Conservation (phyloP, 2,329 filamentous ascomycete species). For the Clarireedia hainanense region DNA sequence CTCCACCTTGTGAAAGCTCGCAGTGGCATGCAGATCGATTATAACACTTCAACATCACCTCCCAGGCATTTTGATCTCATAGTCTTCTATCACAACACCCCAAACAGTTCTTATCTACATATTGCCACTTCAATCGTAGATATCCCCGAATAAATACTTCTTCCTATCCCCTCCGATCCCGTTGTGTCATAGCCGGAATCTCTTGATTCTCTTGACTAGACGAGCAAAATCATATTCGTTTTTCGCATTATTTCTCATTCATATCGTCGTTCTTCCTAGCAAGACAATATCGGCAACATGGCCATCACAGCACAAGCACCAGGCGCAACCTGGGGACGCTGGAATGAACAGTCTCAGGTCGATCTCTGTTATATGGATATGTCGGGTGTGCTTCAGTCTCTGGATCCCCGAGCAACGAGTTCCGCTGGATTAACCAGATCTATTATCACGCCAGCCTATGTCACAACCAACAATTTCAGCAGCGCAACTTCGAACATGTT, state of each 20-base stretch:
- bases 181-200: not conserved
- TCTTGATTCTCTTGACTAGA: not conserved
- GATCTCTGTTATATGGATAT: constrained; percentile 35
- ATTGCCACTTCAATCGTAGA: too few species aligned
- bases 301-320: constrained; percentile 41
- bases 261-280: constrained; percentile 26
- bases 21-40: constrained; percentile 1
- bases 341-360: constrained; percentile 37
- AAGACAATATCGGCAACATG: constrained; percentile 35
- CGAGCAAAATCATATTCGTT: not conserved
- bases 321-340: constrained; percentile 46
- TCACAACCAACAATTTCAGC: constrained; percentile 34
- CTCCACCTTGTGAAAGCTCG: not conserved
- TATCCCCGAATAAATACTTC: too few species aligned
- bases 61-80: not conserved
- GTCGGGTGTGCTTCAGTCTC: constrained; percentile 38
- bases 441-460: constrained; percentile 39
- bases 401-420: constrained; percentile 36
- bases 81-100: not conserved
- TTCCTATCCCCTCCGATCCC: too few species aligned
- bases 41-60: not conserved
- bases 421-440: constrained; percentile 36
- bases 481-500: constrained; percentile 36
- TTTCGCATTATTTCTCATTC: not conserved
- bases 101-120: not conserved